phyloP scores from a whole-genome alignment of 768 basidiomycete genomes.

The Amanita thiersii region DNA sequence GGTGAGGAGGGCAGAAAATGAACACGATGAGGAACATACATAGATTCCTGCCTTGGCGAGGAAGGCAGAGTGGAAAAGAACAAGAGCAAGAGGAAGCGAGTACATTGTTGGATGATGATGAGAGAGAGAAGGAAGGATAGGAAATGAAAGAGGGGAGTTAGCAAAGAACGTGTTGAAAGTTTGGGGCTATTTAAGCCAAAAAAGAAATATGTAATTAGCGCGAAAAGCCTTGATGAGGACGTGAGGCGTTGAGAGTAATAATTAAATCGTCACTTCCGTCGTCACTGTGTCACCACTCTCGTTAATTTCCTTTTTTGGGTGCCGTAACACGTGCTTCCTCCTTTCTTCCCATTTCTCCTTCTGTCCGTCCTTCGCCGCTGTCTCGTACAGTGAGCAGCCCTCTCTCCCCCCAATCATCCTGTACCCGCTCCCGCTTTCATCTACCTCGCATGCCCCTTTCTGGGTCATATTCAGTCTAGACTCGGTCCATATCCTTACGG shows the following conservation, averaged over 20 bases:
- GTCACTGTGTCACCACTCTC: background rate
- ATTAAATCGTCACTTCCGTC: too few relatives aligned
- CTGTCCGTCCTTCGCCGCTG: background rate
- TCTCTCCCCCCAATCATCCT: background rate
- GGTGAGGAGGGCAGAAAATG: background rate
- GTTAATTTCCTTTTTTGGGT: background rate
- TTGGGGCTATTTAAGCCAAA: background rate
- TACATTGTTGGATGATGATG: background rate
- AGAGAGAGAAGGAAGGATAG: background rate
- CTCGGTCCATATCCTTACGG: background rate
- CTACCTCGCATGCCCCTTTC: background rate
- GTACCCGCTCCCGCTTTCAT: background rate
- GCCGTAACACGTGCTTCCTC: background rate
- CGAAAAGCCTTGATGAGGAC: slow-evolving; percentile 4
- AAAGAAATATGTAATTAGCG: too few relatives aligned
- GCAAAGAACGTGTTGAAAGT: background rate
- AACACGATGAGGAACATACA: background rate
- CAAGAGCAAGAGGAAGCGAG: background rate
- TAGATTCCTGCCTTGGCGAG: background rate
- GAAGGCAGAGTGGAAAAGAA: background rate
- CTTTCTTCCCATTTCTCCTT: background rate
- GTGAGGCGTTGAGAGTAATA: too few relatives aligned
- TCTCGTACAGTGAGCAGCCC: background rate
- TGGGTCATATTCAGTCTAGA: background rate
- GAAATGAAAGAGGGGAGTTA: background rate